Conservation (phyloP, 1,284 basidiomycete genomes). For the Volvariella volvacea region DNA sequence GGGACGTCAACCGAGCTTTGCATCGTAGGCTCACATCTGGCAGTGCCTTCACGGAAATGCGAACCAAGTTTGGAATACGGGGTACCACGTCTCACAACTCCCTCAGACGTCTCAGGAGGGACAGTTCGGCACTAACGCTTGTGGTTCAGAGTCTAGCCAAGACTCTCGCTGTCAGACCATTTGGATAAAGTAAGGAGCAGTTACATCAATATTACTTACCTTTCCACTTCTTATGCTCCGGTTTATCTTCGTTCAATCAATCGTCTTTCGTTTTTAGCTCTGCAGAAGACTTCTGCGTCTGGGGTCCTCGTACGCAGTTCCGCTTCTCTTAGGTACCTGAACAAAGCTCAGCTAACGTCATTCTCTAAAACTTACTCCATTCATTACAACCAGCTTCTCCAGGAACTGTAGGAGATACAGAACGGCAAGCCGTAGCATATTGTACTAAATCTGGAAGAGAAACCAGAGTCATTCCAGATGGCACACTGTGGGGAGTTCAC, state of each 20-base stretch:
- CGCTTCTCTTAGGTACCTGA: conserved; percentile 15
- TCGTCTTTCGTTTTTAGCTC: conserved; percentile 10
- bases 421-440: conserved; percentile 54
- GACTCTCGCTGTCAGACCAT: conserved; percentile 50
- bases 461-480: conserved; percentile 24
- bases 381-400: neutral
- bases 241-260: too few relatives aligned
- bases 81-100: conserved; percentile 33
- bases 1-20: conserved; percentile 1
- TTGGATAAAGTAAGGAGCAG: conserved; percentile 40
- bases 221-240: neutral
- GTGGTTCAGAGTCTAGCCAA: conserved; percentile 42
- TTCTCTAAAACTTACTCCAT: neutral
- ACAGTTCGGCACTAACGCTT: conserved; percentile 51
- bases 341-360: too few relatives aligned
- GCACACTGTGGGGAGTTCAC: conserved; percentile 24
- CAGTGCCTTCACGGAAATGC: conserved; percentile 28
- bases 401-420: conserved; percentile 43
- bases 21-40: conserved; percentile 35
- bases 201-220: neutral
- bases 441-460: conserved; percentile 47
- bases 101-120: conserved; percentile 41
- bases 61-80: conserved; percentile 46
- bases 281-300: conserved; percentile 43
- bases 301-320: conserved; percentile 36